Evolutionary conservation across 2,329 filamentous ascomycete species (phyloP).

Genomic region (Pseudocercospora fuligena): DNA sequence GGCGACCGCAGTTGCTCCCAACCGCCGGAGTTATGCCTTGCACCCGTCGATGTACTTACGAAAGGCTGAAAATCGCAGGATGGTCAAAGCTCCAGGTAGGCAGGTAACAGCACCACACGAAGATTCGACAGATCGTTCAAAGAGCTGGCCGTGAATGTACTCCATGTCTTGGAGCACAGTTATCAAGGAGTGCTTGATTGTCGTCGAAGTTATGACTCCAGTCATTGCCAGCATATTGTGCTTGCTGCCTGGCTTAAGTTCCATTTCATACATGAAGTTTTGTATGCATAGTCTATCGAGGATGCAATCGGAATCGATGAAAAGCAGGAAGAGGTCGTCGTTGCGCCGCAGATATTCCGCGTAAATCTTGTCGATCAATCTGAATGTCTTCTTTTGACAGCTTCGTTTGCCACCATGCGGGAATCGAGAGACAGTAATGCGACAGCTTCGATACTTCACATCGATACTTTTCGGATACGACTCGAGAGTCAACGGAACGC

Average conservation of each 20-base stretch:
- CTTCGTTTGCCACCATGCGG: slow-evolving; percentile 91
- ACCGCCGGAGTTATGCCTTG: too few species aligned
- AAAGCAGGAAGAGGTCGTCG: slow-evolving; percentile 92
- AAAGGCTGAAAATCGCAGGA: slow-evolving; percentile 94
- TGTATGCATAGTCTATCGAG: slow-evolving; percentile 89
- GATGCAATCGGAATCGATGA: slow-evolving; percentile 97
- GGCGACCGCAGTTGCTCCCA: too few species aligned
- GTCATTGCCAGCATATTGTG: slow-evolving; percentile 97
- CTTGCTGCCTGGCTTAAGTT: slow-evolving; percentile 89
- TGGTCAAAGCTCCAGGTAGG: slow-evolving; percentile 91
- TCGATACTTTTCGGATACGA: slow-evolving; percentile 90
- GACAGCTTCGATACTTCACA: slow-evolving; percentile 77
- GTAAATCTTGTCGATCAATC: slow-evolving; percentile 91
- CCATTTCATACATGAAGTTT: slow-evolving; percentile 99
- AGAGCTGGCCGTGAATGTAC: slow-evolving; percentile 94
- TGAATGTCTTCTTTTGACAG: slow-evolving; percentile 92
- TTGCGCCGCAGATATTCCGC: slow-evolving; percentile 82
- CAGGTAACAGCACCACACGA: slow-evolving; percentile 94
- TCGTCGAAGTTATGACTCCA: slow-evolving; percentile 93
- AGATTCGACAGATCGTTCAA: slow-evolving; percentile 93
- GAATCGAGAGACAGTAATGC: slow-evolving; percentile 90
- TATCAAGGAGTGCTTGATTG: slow-evolving; percentile 83
- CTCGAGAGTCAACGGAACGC: slow-evolving; percentile 76
- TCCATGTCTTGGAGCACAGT: slow-evolving; percentile 97
- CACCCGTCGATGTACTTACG: too few species aligned